Conservation (phyloP, 2,329 filamentous ascomycete species). For the Clonostachys chloroleuca region DNA sequence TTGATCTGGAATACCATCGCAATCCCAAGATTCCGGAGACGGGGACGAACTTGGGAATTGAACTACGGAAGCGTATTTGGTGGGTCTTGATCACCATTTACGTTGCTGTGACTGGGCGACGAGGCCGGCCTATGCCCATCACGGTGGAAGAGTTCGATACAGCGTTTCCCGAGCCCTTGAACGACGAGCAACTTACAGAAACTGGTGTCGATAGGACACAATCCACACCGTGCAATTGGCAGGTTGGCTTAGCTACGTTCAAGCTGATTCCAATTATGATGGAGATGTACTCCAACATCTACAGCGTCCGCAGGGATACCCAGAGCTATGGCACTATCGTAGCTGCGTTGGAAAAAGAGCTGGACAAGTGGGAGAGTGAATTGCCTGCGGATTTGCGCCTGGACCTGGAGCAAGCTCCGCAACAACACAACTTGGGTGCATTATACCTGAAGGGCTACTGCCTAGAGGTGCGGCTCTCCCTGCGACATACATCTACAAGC, state of each 20-base stretch:
- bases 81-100: conserved; percentile 67
- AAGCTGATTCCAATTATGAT: conserved; percentile 63
- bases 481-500: conserved; percentile 58
- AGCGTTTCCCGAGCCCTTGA: conserved; percentile 67
- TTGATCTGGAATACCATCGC: conserved; percentile 73
- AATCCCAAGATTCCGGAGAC: conserved; percentile 46
- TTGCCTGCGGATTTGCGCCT: conserved; percentile 57
- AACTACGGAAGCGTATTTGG: conserved; percentile 74
- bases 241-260: conserved; percentile 61
- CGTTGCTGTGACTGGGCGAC: conserved; percentile 67
- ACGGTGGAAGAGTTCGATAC: conserved; percentile 73
- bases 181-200: conserved; percentile 67
- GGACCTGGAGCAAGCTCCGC: conserved; percentile 31
- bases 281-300: conserved; percentile 74
- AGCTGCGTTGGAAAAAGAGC: conserved; percentile 59
- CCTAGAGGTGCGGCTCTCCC: conserved; percentile 54
- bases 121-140: conserved; percentile 74
- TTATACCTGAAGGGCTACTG: conserved; percentile 49
- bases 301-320: conserved; percentile 61
- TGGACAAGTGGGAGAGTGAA: conserved; percentile 57
- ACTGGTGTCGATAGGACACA: conserved; percentile 53
- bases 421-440: conserved; percentile 43
- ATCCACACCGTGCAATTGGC: conserved; percentile 59
- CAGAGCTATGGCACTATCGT: conserved; percentile 61
- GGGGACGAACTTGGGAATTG: conserved; percentile 58